phyloP scores from a whole-genome alignment of 2,329 filamentous ascomycete genomes.

The Pleurostoma richardsiae region DNA sequence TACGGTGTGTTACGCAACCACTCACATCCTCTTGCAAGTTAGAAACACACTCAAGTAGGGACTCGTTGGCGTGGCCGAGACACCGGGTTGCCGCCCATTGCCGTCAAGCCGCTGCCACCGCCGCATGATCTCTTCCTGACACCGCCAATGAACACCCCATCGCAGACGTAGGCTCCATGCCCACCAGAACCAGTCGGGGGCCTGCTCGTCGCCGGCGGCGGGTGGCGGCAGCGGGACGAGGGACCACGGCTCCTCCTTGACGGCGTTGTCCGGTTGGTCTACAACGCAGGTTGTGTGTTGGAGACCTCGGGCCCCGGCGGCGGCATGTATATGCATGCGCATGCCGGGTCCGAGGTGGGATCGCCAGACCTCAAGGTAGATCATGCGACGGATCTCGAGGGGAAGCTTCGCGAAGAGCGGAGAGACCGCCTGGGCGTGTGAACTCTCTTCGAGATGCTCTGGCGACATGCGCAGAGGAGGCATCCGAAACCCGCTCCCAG shows the following conservation, averaged over 20 bases:
- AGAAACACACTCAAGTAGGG: slow-evolving; percentile 14
- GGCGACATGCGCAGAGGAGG: too few relatives aligned
- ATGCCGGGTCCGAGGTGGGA: slow-evolving; percentile 3
- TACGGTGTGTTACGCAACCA: background rate
- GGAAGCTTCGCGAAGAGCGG: slow-evolving; percentile 12
- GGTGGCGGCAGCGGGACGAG: slow-evolving; percentile 1
- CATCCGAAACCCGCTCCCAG: too few relatives aligned
- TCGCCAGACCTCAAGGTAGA: slow-evolving; percentile 9
- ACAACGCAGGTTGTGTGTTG: slow-evolving; percentile 3
- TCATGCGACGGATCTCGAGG: slow-evolving; percentile 9
- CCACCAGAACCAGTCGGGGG: slow-evolving; percentile 16
- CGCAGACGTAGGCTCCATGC: slow-evolving; percentile 13
- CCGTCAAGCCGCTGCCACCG: slow-evolving; percentile 10
- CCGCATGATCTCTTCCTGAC: slow-evolving; percentile 14
- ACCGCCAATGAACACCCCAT: slow-evolving; percentile 18
- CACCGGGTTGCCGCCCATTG: background rate
- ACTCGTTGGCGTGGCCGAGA: slow-evolving; percentile 3
- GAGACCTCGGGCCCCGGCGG: slow-evolving; percentile 1
- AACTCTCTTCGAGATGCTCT: too few relatives aligned
- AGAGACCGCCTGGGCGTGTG: slow-evolving; percentile 1
- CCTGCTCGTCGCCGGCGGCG: slow-evolving; percentile 2
- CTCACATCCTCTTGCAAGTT: slow-evolving; percentile 16
- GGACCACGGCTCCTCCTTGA: slow-evolving; percentile 1
- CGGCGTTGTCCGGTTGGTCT: background rate
- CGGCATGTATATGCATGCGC: slow-evolving; percentile 8